A percentile compares a stretch with the other conserved stretches of the same genome.
phyloP scores from a whole-genome alignment of 2,329 filamentous ascomycete genomes.

The Microcera coccophila region DNA sequence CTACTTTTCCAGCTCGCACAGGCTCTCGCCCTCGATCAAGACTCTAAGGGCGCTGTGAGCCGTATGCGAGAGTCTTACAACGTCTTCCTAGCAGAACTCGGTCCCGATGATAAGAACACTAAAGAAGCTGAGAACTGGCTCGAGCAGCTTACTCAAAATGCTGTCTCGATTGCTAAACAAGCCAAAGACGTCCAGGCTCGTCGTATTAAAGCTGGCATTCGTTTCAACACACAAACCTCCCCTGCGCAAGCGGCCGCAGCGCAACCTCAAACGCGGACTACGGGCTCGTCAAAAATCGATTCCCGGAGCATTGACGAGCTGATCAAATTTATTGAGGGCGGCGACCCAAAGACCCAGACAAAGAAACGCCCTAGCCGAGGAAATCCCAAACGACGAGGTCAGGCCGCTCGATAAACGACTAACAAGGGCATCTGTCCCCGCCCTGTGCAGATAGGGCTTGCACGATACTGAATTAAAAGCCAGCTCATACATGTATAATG shows the following conservation, averaged over 20 bases:
- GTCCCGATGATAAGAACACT: conserved; percentile 90
- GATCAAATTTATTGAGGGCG: conserved; percentile 88
- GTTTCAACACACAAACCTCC: conserved; percentile 49
- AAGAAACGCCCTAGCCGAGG: conserved; percentile 54
- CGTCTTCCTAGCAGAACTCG: conserved; percentile 85
- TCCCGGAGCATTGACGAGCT: conserved; percentile 88
- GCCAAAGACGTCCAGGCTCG: conserved; percentile 80
- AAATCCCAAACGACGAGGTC: conserved; percentile 54
- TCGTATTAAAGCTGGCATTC: conserved; percentile 65
- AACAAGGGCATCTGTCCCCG: no score
- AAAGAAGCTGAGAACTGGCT: conserved; percentile 97
- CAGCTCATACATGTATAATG: conserved; percentile 17
- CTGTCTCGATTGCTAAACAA: conserved; percentile 90
- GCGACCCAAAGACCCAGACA: conserved; percentile 48
- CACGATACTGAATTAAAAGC: conserved; percentile 18
- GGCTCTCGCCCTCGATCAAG: conserved; percentile 89
- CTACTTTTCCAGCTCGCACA: conserved; percentile 96
- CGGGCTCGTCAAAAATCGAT: conserved; percentile 50
- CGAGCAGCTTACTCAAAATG: conserved; percentile 91
- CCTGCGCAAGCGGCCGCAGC: conserved; percentile 26
- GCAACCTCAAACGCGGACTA: conserved; percentile 31
- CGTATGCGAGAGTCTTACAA: conserved; percentile 96
- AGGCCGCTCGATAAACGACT: conserved; percentile 18
- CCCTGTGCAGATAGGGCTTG: conserved; percentile 2
- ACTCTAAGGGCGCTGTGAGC: conserved; percentile 84